Base-by-base conservation (phyloP, 2,329 filamentous ascomycete genomes). In the Arthrobotrys musiformis region DNA sequence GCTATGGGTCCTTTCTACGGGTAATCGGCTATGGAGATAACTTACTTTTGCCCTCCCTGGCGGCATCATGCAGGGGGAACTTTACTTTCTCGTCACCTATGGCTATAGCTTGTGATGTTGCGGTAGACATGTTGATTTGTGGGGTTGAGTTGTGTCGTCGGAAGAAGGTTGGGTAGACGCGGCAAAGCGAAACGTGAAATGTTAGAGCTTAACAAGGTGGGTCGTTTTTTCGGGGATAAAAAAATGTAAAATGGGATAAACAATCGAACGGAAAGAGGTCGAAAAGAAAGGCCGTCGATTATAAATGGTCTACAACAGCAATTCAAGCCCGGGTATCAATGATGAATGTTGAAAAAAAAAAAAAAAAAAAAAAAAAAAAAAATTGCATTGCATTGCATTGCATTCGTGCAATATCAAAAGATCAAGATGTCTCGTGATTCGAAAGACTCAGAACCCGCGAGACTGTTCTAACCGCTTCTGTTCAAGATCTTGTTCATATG, bases 401-500 rank as follows among this genome's bases (percentile, higher is more conserved):
- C 54, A 58, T 58, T 52, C 44, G 44, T 22, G n/a, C 44, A 46
- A 48, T 46, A 46, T 42, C 33, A 37, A 37, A 50, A 40, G 24
- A 63, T 48, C 42, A 50, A 30, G 52, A 63, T 67, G 33, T 64
- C 46, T 35, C 58, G 30, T 62, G 48, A n/a, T 24, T 30, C n/a
- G 50, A 26, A 60, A 35, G 37, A 28, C 19, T 24, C 28, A 54
- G 69, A 61, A 52, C 11, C 42, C 8, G 5, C 60, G 35, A 66
- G 70, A 70, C 44, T 64, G 75, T 81, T 58, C 60, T 70, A 77
- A 56, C 85, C 84, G 19, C 85, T 86, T 62, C 88, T 85, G 82
- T 89, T 88, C 82, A 98, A 88, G 82, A 98, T 94, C 84, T 93
- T 91, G 83, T 97, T 91, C 80, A 98, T 91, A 82, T 97, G 93